Evolutionary conservation across 2,329 filamentous ascomycete species (phyloP).

Genomic region (Diaporthe vaccinii): DNA sequence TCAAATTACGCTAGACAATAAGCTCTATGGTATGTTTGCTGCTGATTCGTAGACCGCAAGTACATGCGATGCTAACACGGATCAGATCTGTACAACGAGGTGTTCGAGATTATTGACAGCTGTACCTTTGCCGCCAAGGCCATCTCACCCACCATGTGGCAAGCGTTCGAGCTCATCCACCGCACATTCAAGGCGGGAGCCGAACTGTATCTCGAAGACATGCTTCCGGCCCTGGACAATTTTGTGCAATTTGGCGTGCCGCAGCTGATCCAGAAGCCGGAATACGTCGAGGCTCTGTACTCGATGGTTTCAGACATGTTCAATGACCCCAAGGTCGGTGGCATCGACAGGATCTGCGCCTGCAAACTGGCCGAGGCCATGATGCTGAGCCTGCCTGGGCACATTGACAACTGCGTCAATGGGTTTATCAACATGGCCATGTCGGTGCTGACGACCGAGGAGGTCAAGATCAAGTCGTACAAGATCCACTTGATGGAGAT

Average conservation of each 20-base stretch:
- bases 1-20: constrained; percentile 95
- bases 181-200: constrained; percentile 97
- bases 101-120: constrained; percentile 99
- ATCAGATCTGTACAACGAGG: constrained; percentile 92
- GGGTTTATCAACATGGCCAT: constrained; percentile 93
- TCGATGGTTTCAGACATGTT: constrained; percentile 98
- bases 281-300: constrained; percentile 89
- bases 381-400: constrained; percentile 93
- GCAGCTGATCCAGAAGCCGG: constrained; percentile 83
- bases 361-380: constrained; percentile 96
- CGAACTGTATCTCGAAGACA: constrained; percentile 97
- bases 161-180: constrained; percentile 96
- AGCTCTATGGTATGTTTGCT: constrained; percentile 80
- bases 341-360: constrained; percentile 94
- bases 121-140: constrained; percentile 98
- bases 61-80: constrained; percentile 29
- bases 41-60: too few relatives aligned
- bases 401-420: constrained; percentile 88
- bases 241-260: constrained; percentile 93
- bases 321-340: constrained; percentile 89
- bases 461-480: constrained; percentile 92
- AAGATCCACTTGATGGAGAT: constrained; percentile 98
- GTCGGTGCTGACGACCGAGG: constrained; percentile 80
- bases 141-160: constrained; percentile 98
- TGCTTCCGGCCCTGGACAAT: constrained; percentile 98